Base-by-base conservation (phyloP, 148 eudicot species). In the Diospyros kaki region DNA sequence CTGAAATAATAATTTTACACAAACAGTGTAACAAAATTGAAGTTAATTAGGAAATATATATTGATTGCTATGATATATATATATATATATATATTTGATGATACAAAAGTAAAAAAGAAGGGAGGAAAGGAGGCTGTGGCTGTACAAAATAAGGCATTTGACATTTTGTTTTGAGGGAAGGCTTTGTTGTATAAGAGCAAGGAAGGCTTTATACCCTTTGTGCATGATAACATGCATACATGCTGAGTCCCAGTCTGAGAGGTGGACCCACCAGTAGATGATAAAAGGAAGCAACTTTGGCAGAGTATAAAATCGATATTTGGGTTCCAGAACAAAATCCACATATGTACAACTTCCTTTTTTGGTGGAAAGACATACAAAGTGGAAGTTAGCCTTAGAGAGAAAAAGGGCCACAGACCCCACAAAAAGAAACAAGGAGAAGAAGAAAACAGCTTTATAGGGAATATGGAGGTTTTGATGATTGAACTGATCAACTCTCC, bases 241-340 rank as follows among this genome's bases (percentile, higher is more conserved):
- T 55, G 59, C 8, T 14, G 15, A 55, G 14, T 10, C 15, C 8
- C 12, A 68, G 13, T 17, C 59, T 51, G 14, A 73, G 44, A 40
- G 53, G 9, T 75, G 79, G 64, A 46, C 82, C 82, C 74, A 80
- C 79, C 60, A 38, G 58, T 10, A 42, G 71, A 80, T 56, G 43
- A 72, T 67, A 62, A 75, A 60, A 60, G 64, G 76, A 66, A 54
- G 71, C 74, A 68, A 68, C 74, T 73, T 72, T 69, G 39, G 62
- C 79, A 73, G 73, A 69, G 83, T 44, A 68, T 52, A 75, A 64
- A 75, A 70, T 46, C 69, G 67, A 73, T 53, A 60, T 77, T 73
- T 77, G 80, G 80, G 59, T 73, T 81, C 77, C 80, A 73, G 80
- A 81, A 81, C 77, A 68, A 81, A 81, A 77, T 78, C 82, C 78